Percentiles rank a stretch among this genome's conserved stretches.
phyloP scores from a whole-genome alignment of 2,329 filamentous ascomycete species.

The Trichoderma citrinoviride region DNA sequence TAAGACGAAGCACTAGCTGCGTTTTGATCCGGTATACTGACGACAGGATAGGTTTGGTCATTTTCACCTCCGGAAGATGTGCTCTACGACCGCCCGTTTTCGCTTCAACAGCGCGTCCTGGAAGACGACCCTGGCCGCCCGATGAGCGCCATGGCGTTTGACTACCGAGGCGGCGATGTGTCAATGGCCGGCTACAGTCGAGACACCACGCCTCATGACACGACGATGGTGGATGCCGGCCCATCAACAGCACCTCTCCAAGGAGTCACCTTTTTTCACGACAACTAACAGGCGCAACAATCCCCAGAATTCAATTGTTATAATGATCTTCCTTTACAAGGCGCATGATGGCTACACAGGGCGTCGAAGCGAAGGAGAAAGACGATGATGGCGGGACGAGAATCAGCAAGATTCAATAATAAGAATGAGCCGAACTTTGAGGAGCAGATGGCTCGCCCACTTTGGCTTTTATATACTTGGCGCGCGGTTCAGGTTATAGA shows the following conservation, averaged over 20 bases:
- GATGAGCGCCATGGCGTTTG: conserved; percentile 49
- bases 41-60: conserved; percentile 72
- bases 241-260: conserved; percentile 54
- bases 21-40: conserved; percentile 4
- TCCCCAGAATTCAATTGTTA: neutral
- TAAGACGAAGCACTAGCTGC: conserved; percentile 34
- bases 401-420: conserved; percentile 14
- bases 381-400: neutral
- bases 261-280: conserved; percentile 51
- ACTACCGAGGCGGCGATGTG: conserved; percentile 39
- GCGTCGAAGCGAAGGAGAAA: conserved; percentile 12
- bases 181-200: conserved; percentile 33
- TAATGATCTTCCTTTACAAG: neutral
- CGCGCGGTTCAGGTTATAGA: conserved; percentile 35
- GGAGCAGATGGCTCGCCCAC: conserved; percentile 28
- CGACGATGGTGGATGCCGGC: conserved; percentile 57
- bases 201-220: conserved; percentile 44
- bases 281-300: conserved; percentile 35
- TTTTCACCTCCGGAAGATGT: conserved; percentile 82
- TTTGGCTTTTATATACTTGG: conserved; percentile 33
- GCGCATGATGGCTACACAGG: conserved; percentile 12
- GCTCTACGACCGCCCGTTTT: conserved; percentile 52
- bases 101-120: conserved; percentile 46
- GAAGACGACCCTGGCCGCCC: conserved; percentile 50
- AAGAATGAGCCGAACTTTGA: conserved; percentile 22